phyloP scores from a whole-genome alignment of 306 rosid genomes.

The Prunus padus region DNA sequence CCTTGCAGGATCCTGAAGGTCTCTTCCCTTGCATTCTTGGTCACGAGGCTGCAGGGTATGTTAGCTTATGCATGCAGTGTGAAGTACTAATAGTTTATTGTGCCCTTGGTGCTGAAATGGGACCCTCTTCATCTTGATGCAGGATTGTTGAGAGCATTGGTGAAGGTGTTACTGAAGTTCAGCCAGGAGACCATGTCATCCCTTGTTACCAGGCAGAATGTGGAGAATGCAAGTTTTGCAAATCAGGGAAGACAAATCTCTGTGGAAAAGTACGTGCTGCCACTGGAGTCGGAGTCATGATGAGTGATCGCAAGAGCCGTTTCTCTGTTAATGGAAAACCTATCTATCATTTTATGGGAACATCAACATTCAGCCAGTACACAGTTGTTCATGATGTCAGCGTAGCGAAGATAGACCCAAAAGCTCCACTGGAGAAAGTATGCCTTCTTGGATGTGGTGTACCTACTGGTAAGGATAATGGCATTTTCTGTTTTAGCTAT shows the following conservation, averaged over 20 bases:
- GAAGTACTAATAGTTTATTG: neutral
- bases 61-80: neutral
- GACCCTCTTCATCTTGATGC: conserved; percentile 16
- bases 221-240: conserved; percentile 91
- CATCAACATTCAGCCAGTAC: conserved; percentile 93
- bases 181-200: conserved; percentile 89
- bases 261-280: conserved; percentile 92
- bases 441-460: conserved; percentile 97
- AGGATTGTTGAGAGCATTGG: conserved; percentile 96
- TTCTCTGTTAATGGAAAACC: conserved; percentile 82
- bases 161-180: conserved; percentile 83
- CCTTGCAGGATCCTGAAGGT: conserved; percentile 86
- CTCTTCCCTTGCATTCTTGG: conserved; percentile 96
- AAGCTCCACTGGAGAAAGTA: conserved; percentile 85
- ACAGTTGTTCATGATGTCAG: conserved; percentile 97
- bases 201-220: conserved; percentile 98
- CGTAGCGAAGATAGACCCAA: conserved; percentile 83
- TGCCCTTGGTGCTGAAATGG: neutral
- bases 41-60: conserved; percentile 87
- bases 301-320: conserved; percentile 77
- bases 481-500: neutral
- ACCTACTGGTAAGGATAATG: conserved; percentile 51
- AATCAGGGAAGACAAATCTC: conserved; percentile 93
- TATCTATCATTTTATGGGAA: conserved; percentile 93
- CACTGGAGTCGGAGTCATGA: conserved; percentile 89